Conservation (phyloP, 208 protist species). For the Acanthamoeba castellanii region DNA sequence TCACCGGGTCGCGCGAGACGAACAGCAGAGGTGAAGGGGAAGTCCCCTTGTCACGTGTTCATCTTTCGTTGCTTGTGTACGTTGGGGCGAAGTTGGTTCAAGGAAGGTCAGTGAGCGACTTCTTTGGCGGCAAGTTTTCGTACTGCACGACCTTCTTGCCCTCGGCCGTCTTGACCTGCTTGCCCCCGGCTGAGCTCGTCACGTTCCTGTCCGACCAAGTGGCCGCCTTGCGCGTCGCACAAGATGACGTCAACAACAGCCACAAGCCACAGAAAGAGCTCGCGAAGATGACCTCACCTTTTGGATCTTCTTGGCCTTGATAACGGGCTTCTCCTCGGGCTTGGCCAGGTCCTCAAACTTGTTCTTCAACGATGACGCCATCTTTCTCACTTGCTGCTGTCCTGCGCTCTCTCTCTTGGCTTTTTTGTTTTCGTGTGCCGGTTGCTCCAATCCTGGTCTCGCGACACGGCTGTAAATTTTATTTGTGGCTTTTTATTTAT, state of each 20-base stretch:
- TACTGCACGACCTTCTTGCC: constrained; percentile 25
- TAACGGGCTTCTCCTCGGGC: not conserved
- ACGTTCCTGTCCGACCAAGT: constrained; percentile 44
- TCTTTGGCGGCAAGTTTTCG: not conserved
- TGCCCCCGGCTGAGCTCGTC: not conserved
- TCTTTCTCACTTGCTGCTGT: not conserved
- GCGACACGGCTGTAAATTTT: no score
- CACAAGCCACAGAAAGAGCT: no score
- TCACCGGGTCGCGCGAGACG: no score
- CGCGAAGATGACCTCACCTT: no score
- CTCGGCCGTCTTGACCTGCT: constrained; percentile 25
- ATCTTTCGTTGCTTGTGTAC: no score
- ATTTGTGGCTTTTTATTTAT: no score
- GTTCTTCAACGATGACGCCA: constrained; percentile 13
- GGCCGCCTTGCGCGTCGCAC: not conserved
- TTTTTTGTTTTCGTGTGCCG: no score
- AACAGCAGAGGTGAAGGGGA: no score
- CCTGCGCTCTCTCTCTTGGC: no score
- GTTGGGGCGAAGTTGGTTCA: not conserved
- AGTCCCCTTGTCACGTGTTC: no score
- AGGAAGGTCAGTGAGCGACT: constrained; percentile 1
- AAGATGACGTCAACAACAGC: no score
- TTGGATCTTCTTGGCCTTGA: constrained; percentile 36
- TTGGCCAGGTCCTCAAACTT: constrained; percentile 52
- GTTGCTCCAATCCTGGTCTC: no score